Percentiles rank a stretch among this genome's conserved stretches.
phyloP scores from a whole-genome alignment of 164 flowering plant species.

The Cinnamomum micranthum region DNA sequence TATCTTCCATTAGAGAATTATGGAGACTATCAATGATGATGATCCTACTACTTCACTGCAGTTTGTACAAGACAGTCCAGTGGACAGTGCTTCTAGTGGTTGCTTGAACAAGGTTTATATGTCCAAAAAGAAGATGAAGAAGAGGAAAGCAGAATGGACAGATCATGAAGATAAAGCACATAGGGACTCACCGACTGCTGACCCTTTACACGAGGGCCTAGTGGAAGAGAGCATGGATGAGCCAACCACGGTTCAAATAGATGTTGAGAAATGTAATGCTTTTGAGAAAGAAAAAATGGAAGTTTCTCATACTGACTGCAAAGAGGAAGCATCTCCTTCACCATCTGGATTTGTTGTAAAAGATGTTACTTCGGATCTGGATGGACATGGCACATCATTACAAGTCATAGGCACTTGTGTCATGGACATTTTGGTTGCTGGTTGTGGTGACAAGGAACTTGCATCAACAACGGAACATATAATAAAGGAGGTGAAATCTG shows the following conservation, averaged over 20 bases:
- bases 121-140: background rate
- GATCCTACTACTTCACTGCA: constrained; percentile 1
- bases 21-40: too few relatives aligned
- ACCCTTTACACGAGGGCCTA: background rate
- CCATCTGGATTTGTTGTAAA: constrained; percentile 1
- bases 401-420: too few relatives aligned
- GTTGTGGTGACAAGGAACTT: background rate
- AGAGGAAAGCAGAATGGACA: background rate
- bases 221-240: background rate
- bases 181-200: background rate
- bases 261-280: background rate
- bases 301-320: background rate
- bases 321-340: constrained; percentile 2
- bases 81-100: background rate
- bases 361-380: background rate
- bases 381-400: too few relatives aligned
- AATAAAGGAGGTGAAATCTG: background rate
- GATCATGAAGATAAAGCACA: background rate
- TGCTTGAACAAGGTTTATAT: background rate
- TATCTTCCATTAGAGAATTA: background rate
- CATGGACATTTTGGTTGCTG: background rate
- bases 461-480: background rate
- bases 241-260: background rate
- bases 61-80: background rate
- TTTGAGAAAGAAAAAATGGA: constrained; percentile 4